Conservation (phyloP, 1,284 basidiomycete species). For the Apiotrichum gracile region DNA sequence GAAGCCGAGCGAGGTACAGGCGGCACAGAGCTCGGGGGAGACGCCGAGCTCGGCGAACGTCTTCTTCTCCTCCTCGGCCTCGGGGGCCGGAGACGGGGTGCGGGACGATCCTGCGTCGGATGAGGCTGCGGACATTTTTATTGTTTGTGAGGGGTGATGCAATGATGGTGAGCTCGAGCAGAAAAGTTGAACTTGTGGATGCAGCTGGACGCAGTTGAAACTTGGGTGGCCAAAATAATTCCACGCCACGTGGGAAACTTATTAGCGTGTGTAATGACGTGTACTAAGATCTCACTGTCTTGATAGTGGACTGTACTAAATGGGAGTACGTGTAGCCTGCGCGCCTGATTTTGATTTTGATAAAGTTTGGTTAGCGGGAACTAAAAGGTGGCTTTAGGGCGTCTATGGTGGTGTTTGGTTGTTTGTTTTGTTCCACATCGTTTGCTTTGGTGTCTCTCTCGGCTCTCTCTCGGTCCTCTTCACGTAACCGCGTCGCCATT, state of each 20-base stretch:
- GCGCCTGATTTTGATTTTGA: slow-evolving; percentile 11
- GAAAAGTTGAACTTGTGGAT: neutral
- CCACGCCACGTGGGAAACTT: neutral
- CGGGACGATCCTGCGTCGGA: slow-evolving; percentile 17
- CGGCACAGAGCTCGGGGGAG: slow-evolving; percentile 81
- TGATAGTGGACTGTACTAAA: too few species aligned
- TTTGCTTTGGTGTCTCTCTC: too few species aligned
- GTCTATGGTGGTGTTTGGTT: too few species aligned
- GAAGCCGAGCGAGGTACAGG: slow-evolving; percentile 76
- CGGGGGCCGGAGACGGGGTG: slow-evolving; percentile 14
- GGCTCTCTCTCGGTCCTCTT: too few species aligned
- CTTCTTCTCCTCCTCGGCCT: slow-evolving; percentile 14
- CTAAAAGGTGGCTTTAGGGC: neutral
- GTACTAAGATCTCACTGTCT: too few species aligned
- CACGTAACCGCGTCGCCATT: neutral
- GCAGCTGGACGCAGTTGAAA: too few species aligned
- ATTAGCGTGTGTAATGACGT: slow-evolving; percentile 4
- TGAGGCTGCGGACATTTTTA: slow-evolving; percentile 13
- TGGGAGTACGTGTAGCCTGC: neutral
- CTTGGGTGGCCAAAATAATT: too few species aligned
- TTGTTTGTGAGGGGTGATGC: neutral
- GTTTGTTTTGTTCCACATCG: too few species aligned
- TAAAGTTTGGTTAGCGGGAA: neutral
- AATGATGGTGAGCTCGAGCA: neutral
- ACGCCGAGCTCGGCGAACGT: slow-evolving; percentile 66